These are phyloP conservation scores for Juncus effusus DNA, from an alignment of 176 grass and related monocot species.

Conservation along the genomic window DNA sequence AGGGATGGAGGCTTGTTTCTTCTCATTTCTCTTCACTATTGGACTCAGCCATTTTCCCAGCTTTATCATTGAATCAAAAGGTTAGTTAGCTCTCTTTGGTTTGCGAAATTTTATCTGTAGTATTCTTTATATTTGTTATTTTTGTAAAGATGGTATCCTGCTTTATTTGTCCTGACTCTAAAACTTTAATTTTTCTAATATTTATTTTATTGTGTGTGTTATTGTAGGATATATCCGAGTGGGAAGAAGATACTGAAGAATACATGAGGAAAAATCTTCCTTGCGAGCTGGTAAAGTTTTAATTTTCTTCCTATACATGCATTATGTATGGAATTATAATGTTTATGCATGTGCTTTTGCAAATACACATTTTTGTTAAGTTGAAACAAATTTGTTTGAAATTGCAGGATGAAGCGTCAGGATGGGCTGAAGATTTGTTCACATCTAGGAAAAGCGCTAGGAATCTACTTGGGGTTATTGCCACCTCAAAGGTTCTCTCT, in stretches of 20 bases:
- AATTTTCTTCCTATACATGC: constrained; percentile 10
- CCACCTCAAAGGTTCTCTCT: constrained; percentile 69
- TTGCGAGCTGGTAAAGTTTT: constrained; percentile 62
- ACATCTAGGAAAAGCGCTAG: constrained; percentile 91
- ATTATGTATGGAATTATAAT: neutral
- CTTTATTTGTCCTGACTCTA: too few relatives aligned
- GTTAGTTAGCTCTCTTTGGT: constrained; percentile 28
- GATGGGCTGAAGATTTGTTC: constrained; percentile 90
- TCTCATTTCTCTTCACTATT: constrained; percentile 81
- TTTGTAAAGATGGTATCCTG: neutral
- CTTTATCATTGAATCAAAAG: constrained; percentile 76
- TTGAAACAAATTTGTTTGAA: constrained; percentile 13
- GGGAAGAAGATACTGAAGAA: constrained; percentile 86
- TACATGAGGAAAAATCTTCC: constrained; percentile 91
- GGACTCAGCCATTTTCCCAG: constrained; percentile 72
- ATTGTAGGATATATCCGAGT: constrained; percentile 65
- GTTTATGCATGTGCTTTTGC: neutral
- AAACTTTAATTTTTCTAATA: neutral
- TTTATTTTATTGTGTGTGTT: neutral
- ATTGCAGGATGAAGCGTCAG: constrained; percentile 79
- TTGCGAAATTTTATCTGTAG: constrained; percentile 8
- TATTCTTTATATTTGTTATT: constrained; percentile 5
- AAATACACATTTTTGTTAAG: neutral
- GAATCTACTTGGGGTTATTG: constrained; percentile 87
- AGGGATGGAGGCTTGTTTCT: constrained; percentile 94